Evolutionary conservation across 2,329 filamentous ascomycete genomes (phyloP), one percentile per base, ranked within the genome.

Genomic region (Daldinia sp.): DNA sequence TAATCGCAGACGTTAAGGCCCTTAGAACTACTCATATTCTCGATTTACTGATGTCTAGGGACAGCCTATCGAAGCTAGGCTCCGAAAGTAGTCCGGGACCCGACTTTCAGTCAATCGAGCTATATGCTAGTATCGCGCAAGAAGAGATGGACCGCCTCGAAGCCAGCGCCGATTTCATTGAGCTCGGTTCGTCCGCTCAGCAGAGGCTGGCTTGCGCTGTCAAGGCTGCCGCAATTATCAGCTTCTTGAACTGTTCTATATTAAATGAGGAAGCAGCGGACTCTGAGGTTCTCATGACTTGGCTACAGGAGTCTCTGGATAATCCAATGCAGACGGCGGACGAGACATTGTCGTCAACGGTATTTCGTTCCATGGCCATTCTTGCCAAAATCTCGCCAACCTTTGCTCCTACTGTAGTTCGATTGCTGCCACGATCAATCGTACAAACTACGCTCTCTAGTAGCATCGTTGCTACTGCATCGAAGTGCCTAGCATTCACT

Each of bases 141-240:
- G 91, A 96, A 64, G 91, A 96, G 74, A 92, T 98, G 82, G 88
- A 89, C 70, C 87, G 94, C 51, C 82, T 99, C 17, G 94, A 98
- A 68, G 93, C 93, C 49, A 92, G 92, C 61, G 90, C 93, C 1
- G 95, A 98, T 77, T 98, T 97, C 75, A 82, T 97, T 41, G 89
- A 91, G 70, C 86, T 98, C 60, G 91, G 92, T 58, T 94, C 94
- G 1, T 84, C 89, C 4, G 94, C 90, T 79, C 94, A 98, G 75
- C 94, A 97, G 77, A 88, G 85, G 62, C 84, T 98, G 56, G 92
- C 94, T 3, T 93, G 91, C 71, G 89, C 91, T 5, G 92, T 96
- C 63, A 97, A 97, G 77, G 88, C 91, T 0, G 88, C 90, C 64
- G 90, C 92, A 10, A 78, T 99, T 21, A 88, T 92, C 56, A 91